A percentile compares a stretch with the other conserved stretches of the same genome.
phyloP scores from a whole-genome alignment of 2,329 filamentous ascomycete genomes.

The Tolypocladium inflatum region DNA sequence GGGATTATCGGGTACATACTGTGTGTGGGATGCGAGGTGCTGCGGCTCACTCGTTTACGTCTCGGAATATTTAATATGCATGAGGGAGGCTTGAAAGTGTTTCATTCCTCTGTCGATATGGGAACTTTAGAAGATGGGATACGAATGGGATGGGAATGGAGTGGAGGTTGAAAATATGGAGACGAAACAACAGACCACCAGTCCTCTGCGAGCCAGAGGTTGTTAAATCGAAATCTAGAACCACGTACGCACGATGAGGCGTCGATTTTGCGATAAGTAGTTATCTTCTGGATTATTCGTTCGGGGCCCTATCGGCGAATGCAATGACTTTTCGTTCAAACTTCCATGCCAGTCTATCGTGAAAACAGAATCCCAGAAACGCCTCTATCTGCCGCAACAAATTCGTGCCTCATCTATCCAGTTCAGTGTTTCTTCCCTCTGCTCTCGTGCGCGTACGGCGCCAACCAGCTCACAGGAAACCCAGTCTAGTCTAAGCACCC shows the following conservation, averaged over 20 bases:
- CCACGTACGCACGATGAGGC: neutral
- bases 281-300: neutral
- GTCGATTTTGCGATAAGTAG: neutral
- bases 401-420: neutral
- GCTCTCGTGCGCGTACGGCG: neutral
- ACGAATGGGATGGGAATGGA: neutral
- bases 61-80: neutral
- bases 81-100: neutral
- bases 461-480: neutral
- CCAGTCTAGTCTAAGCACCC: neutral
- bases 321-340: neutral
- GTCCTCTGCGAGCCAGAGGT: neutral
- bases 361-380: neutral
- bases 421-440: neutral
- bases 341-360: neutral
- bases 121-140: neutral
- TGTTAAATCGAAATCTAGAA: neutral
- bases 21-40: neutral
- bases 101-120: neutral
- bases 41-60: neutral
- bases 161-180: neutral
- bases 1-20: neutral
- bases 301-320: neutral
- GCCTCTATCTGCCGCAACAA: constrained; percentile 2
- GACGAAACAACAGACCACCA: neutral